A percentile compares a stretch with the other conserved stretches of the same genome.
phyloP scores from a whole-genome alignment of 1,139 yeast genomes.

The Suhomyces taliae region DNA sequence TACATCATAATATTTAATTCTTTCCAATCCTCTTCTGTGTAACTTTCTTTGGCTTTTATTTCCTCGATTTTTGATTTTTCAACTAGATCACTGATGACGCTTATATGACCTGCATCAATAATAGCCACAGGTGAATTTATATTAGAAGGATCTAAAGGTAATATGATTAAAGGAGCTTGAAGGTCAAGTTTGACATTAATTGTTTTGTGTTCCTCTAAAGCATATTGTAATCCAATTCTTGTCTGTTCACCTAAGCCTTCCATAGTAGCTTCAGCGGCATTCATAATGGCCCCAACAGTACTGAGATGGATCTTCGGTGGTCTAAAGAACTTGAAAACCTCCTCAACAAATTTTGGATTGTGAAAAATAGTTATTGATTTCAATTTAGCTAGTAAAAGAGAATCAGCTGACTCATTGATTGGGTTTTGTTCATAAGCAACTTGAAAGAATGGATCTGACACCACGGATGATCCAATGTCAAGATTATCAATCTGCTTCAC shows the following conservation, averaged over 20 bases:
- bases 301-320: constrained; percentile 87
- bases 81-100: constrained; percentile 78
- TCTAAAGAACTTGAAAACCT: constrained; percentile 69
- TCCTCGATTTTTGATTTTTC: constrained; percentile 69
- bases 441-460: constrained; percentile 69
- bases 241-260: constrained; percentile 91
- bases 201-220: constrained; percentile 92
- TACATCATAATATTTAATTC: constrained; percentile 79
- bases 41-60: constrained; percentile 66
- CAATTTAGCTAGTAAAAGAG: constrained; percentile 68
- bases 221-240: constrained; percentile 88
- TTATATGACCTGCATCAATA: constrained; percentile 94
- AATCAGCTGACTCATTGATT: constrained; percentile 78
- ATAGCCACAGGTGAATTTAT: constrained; percentile 89
- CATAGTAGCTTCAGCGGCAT: constrained; percentile 93
- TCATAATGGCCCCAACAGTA: constrained; percentile 87
- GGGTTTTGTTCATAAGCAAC: constrained; percentile 86
- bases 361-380: constrained; percentile 89
- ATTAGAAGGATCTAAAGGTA: constrained; percentile 79
- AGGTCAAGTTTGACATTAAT: constrained; percentile 80
- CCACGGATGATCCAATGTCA: constrained; percentile 1
- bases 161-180: constrained; percentile 89
- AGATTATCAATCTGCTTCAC: constrained; percentile 55
- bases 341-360: constrained; percentile 78
- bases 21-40: constrained; percentile 70